Base-by-base conservation (phyloP, 305 asterid species). In the Solanum hybrid region DNA sequence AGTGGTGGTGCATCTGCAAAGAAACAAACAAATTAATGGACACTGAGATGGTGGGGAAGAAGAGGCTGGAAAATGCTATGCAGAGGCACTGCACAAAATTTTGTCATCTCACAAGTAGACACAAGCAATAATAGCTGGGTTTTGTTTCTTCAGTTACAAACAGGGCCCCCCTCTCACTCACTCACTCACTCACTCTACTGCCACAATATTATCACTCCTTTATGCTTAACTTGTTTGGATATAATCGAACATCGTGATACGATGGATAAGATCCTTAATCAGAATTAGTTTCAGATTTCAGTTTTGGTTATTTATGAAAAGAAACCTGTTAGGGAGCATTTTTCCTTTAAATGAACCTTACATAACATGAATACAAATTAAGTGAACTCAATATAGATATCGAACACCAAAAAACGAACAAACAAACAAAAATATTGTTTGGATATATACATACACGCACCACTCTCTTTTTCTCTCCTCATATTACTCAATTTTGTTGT, bases 11-110 rank as follows among this genome's bases (percentile, higher is more conserved):
- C 87, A 46, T 79, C 39, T 84, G 57, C 9, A 37, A 26, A 88
- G 90, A 71, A 86, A 40, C 78, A 67, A 80, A 69, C 76, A 69
- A 69, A 24, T 69, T 69, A 69, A 69, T 69, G 76, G 76, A 69
- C 18, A 24, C 33, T 69, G 76, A 11, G 79, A 46, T 42, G 89
- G 90, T 64, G 46, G 89, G 89, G 83, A 40, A 86, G 11, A 88
- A 76, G 88, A 76, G 46, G 91, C 90, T 90, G 91, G 89, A 87
- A 91, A 87, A 86, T 89, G 92, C 34, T 89, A 37, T 84, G 92
- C 97, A 92, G 95, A 91, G 92, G 92, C 93, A 93, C 95, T 95
- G 97, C 91, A 92, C 92, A 89, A 93, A 90, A 46, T 89, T 95
- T 94, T 96, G 95, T 95, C 92, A 83, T 93, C 75, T 78, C 91